A percentile compares a stretch with the other conserved stretches of the same genome.
Conservation (phyloP, 2,329 filamentous ascomycete species). For the Zarea fungicola region DNA sequence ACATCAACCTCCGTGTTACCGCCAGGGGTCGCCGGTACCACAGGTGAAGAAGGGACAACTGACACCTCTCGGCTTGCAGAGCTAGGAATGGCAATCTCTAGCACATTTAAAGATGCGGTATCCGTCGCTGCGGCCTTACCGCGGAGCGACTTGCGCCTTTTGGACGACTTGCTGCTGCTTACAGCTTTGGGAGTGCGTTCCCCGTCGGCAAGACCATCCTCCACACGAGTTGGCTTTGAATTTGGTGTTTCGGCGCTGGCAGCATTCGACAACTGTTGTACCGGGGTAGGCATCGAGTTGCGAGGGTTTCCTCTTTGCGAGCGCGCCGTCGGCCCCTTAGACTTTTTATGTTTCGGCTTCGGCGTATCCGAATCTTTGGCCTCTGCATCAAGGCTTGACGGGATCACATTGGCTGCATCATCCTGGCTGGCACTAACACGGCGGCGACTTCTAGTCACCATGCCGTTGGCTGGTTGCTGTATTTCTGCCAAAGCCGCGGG, state of each 20-base stretch:
- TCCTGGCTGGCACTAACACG: not conserved
- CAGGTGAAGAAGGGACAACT: not conserved
- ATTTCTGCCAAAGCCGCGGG: not conserved
- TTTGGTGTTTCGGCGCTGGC: not conserved
- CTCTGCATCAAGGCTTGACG: constrained; percentile 9
- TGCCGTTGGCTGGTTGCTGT: constrained; percentile 1
- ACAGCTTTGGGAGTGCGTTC: not conserved
- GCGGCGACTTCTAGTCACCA: constrained; percentile 13
- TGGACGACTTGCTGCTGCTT: not conserved
- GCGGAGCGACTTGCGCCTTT: constrained; percentile 7
- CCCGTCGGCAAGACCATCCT: not conserved
- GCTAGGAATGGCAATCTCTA: not conserved
- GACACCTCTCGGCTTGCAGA: not conserved
- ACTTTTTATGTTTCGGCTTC: not conserved
- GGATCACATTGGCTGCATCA: constrained; percentile 6
- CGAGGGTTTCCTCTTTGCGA: not conserved
- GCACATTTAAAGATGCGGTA: too few species aligned
- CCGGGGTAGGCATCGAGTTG: not conserved
- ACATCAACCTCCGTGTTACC: not conserved
- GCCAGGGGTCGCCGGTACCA: not conserved
- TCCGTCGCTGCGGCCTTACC: constrained; percentile 2
- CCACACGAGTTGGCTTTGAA: not conserved
- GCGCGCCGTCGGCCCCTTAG: not conserved
- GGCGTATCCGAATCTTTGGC: not conserved
- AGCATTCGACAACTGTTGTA: not conserved